Evolutionary conservation across 257 asterid genomes (phyloP).

Genomic region (Prunella vulgaris): DNA sequence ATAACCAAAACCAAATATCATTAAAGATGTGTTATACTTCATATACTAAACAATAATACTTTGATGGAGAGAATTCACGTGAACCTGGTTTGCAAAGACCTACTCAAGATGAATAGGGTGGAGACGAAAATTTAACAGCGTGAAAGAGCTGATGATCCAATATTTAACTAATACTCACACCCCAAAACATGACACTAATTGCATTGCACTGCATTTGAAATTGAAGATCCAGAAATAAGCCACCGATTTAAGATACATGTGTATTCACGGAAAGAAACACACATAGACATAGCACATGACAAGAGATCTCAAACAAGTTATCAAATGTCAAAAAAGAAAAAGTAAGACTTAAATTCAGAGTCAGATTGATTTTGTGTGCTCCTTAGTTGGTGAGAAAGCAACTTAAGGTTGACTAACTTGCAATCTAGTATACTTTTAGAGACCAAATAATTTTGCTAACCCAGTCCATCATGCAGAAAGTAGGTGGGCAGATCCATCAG

Average conservation of each 20-base stretch:
- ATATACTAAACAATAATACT: too few relatives aligned
- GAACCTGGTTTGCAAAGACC: too few relatives aligned
- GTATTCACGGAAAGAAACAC: not conserved
- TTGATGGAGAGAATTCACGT: too few relatives aligned
- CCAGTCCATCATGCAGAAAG: not conserved
- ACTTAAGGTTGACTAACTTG: conserved; percentile 14
- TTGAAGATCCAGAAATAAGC: not conserved
- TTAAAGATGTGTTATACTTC: too few relatives aligned
- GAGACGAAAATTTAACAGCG: not conserved
- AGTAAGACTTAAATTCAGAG: not conserved
- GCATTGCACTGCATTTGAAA: not conserved
- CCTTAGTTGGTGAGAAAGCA: conserved; percentile 22
- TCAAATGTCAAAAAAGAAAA: conserved; percentile 4
- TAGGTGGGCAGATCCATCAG: conserved; percentile 14
- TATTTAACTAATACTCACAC: not conserved
- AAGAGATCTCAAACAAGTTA: not conserved
- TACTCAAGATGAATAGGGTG: not conserved
- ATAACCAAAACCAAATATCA: too few relatives aligned
- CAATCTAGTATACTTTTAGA: not conserved
- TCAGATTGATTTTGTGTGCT: conserved; percentile 11
- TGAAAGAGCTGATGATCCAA: not conserved
- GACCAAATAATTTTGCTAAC: not conserved
- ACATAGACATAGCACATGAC: not conserved
- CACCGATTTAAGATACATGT: not conserved
- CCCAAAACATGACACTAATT: not conserved